Percentiles rank a stretch among this genome's conserved stretches.
Evolutionary conservation across 106 monocot genomes (phyloP).

Genomic region (Hemerocallis citrina): DNA sequence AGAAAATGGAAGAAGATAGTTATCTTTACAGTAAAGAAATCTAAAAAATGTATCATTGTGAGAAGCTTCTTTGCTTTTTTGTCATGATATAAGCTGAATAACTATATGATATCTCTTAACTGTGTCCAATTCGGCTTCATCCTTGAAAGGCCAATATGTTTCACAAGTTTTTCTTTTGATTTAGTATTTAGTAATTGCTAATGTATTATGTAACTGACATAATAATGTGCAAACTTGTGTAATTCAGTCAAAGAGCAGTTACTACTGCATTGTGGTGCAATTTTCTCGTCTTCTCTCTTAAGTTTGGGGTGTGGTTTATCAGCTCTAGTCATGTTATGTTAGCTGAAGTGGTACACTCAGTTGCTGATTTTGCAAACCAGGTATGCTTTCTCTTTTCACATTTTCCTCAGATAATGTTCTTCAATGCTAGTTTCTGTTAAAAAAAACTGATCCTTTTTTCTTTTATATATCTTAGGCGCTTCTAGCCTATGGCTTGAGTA

Average conservation of each 20-base stretch:
- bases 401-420: neutral
- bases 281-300: constrained; percentile 97
- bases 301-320: constrained; percentile 86
- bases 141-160: too few relatives aligned
- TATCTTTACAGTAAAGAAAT: too few relatives aligned
- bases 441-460: neutral
- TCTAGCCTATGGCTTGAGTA: constrained; percentile 96
- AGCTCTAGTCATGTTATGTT: constrained; percentile 99
- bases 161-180: too few relatives aligned
- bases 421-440: neutral
- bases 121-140: neutral
- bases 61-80: too few relatives aligned
- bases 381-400: constrained; percentile 19
- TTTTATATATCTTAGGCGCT: constrained; percentile 49
- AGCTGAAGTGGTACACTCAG: constrained; percentile 88
- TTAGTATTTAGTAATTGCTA: too few relatives aligned
- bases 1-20: too few relatives aligned
- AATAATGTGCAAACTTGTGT: neutral
- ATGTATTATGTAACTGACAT: neutral
- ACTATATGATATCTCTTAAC: too few relatives aligned
- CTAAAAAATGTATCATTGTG: too few relatives aligned
- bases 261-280: constrained; percentile 96
- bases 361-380: constrained; percentile 99
- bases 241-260: constrained; percentile 90
- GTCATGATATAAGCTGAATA: too few relatives aligned